A percentile compares a stretch with the other conserved stretches of the same genome.
These are phyloP conservation scores for Escovopsis sp. DNA, from an alignment of 2,329 filamentous ascomycete genomes.

Conservation along the genomic window DNA sequence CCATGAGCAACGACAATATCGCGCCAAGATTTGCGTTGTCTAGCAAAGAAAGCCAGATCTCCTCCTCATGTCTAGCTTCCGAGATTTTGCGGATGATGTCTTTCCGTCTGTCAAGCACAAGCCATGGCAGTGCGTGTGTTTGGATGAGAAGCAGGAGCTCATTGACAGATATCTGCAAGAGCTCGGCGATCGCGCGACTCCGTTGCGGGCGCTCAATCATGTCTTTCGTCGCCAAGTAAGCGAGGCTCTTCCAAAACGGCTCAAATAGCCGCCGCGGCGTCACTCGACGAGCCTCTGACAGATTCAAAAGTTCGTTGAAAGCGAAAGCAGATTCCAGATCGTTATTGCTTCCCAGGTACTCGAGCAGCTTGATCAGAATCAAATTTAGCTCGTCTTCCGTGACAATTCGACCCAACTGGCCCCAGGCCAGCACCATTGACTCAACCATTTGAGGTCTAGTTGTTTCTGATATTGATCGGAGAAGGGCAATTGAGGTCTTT, in stretches of 20 bases:
- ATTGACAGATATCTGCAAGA: slow-evolving; percentile 60
- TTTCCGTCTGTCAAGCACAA: slow-evolving; percentile 62
- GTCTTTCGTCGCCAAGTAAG: slow-evolving; percentile 69
- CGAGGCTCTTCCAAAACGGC: slow-evolving; percentile 80
- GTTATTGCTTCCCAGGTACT: slow-evolving; percentile 76
- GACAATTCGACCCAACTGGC: slow-evolving; percentile 63
- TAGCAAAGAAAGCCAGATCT: slow-evolving; percentile 40
- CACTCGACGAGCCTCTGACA: slow-evolving; percentile 49
- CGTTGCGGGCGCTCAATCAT: slow-evolving; percentile 69
- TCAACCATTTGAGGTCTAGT: slow-evolving; percentile 56
- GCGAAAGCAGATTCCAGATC: slow-evolving; percentile 65
- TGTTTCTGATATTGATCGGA: slow-evolving; percentile 58
- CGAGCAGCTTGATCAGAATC: slow-evolving; percentile 66
- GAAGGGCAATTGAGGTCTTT: slow-evolving; percentile 50
- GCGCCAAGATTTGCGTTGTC: slow-evolving; percentile 41
- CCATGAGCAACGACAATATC: slow-evolving; percentile 43
- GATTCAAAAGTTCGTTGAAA: slow-evolving; percentile 63
- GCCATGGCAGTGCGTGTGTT: slow-evolving; percentile 66
- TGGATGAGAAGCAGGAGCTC: slow-evolving; percentile 66
- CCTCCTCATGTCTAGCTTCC: slow-evolving; percentile 54
- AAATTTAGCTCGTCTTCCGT: slow-evolving; percentile 75
- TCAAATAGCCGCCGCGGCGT: slow-evolving; percentile 57
- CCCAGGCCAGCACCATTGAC: slow-evolving; percentile 72
- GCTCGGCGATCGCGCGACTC: slow-evolving; percentile 61
- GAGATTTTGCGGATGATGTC: slow-evolving; percentile 74